Evolutionary conservation across 225 moss, liverwort and hornwort genomes (phyloP).

Genomic region (Physcomitrium patens): DNA sequence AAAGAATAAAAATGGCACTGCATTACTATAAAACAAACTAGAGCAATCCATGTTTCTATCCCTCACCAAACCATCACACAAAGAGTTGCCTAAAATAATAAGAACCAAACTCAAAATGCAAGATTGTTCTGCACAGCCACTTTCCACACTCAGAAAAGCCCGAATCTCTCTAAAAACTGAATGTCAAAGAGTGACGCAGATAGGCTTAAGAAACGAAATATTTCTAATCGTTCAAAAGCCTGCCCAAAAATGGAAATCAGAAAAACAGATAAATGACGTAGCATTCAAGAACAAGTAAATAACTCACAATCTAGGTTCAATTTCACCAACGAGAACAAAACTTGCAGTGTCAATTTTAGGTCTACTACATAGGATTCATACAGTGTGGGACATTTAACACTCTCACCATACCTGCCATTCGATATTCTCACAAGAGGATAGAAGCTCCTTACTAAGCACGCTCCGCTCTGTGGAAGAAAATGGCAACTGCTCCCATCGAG

Average conservation of each 20-base stretch:
- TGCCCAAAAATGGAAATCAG: background rate
- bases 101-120: background rate
- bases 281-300: slow-evolving; percentile 2
- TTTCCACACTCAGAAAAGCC: background rate
- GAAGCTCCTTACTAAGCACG: slow-evolving; percentile 58
- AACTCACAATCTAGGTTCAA: background rate
- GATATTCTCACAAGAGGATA: slow-evolving; percentile 72
- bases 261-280: background rate
- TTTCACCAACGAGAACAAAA: background rate
- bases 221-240: background rate
- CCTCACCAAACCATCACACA: slow-evolving; percentile 20
- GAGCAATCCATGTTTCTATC: slow-evolving; percentile 15
- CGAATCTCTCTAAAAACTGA: background rate
- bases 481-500: slow-evolving; percentile 63
- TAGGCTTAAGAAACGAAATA: background rate
- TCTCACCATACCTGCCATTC: slow-evolving; percentile 72
- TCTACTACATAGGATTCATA: background rate
- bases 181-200: background rate
- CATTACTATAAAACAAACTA: slow-evolving; percentile 23
- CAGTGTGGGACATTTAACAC: background rate
- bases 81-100: background rate
- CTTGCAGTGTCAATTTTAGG: slow-evolving; percentile 10
- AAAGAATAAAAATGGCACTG: slow-evolving; percentile 3
- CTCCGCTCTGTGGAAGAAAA: slow-evolving; percentile 60
- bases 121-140: too few species aligned